Conservation (phyloP, 2,329 filamentous ascomycete species). For the Epichloe amarillans region DNA sequence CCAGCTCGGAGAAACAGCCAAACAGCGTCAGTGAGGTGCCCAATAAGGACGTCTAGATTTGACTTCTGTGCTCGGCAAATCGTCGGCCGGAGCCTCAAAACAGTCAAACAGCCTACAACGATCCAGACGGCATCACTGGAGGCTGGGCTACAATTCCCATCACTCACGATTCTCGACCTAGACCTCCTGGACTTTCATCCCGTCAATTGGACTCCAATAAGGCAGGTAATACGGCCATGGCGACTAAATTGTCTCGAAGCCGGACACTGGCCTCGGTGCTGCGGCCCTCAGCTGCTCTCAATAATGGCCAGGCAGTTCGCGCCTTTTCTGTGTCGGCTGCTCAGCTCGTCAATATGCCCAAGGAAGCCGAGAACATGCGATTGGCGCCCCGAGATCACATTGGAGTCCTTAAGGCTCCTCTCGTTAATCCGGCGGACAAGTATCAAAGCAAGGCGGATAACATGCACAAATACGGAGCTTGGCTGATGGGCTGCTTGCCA, state of each 20-base stretch:
- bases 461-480: constrained; percentile 89
- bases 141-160: neutral
- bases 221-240: constrained; percentile 34
- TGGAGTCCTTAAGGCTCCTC: constrained; percentile 58
- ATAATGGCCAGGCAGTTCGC: constrained; percentile 26
- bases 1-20: no score
- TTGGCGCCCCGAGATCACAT: constrained; percentile 43
- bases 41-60: no score
- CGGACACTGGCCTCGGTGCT: constrained; percentile 43
- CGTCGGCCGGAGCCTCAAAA: constrained; percentile 11
- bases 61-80: constrained; percentile 14
- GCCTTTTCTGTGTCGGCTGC: constrained; percentile 37
- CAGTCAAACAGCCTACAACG: neutral
- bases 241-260: constrained; percentile 44
- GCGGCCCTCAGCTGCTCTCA: constrained; percentile 31
- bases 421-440: constrained; percentile 89
- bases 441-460: constrained; percentile 75
- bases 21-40: no score
- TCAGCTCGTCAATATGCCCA: constrained; percentile 41
- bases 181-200: constrained; percentile 5
- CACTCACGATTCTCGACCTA: neutral
- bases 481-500: constrained; percentile 89
- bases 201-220: constrained; percentile 32
- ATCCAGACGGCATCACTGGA: neutral
- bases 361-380: constrained; percentile 54